Percentiles rank a stretch among this genome's conserved stretches.
These are phyloP conservation scores for Sonneratia alba DNA, from an alignment of 345 rosid genomes.

Conservation along the genomic window DNA sequence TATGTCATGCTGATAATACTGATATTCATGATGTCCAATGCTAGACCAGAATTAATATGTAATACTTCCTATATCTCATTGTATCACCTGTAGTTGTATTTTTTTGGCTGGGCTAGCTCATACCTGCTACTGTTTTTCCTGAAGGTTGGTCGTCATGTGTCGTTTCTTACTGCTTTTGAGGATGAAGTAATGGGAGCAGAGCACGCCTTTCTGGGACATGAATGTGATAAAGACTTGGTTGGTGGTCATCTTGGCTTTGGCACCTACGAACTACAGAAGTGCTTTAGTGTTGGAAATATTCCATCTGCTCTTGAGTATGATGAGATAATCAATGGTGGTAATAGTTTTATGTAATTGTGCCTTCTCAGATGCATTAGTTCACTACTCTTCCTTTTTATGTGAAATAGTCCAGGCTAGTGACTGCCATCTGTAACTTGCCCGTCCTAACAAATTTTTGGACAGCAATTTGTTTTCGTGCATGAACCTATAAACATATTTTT, in stretches of 20 bases:
- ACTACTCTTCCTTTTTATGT: not conserved
- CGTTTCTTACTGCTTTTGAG: conserved; percentile 17
- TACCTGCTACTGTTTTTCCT: conserved; percentile 2
- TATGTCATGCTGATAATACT: not conserved
- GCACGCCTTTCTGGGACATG: conserved; percentile 16
- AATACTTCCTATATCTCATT: not conserved
- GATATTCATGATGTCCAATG: not conserved
- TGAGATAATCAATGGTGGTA: conserved; percentile 12
- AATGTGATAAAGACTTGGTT: conserved; percentile 15
- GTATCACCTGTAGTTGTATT: not conserved
- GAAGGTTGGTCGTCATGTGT: conserved; percentile 17
- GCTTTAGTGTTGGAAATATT: conserved; percentile 17
- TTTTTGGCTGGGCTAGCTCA: not conserved
- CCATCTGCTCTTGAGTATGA: conserved; percentile 16
- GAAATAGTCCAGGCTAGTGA: not conserved
- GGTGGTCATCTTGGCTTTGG: conserved; percentile 16
- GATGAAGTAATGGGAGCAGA: conserved; percentile 19
- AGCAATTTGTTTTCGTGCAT: too few species aligned
- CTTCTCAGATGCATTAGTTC: not conserved
- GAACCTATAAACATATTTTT: too few species aligned
- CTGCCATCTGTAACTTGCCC: not conserved
- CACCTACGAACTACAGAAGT: conserved; percentile 13
- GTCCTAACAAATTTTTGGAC: too few species aligned
- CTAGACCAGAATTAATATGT: not conserved
- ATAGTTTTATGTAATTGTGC: conserved; percentile 2